Evolutionary conservation across 2,329 filamentous ascomycete genomes (phyloP), one percentile per base, ranked within the genome.

Genomic region (Ilyonectria robusta): DNA sequence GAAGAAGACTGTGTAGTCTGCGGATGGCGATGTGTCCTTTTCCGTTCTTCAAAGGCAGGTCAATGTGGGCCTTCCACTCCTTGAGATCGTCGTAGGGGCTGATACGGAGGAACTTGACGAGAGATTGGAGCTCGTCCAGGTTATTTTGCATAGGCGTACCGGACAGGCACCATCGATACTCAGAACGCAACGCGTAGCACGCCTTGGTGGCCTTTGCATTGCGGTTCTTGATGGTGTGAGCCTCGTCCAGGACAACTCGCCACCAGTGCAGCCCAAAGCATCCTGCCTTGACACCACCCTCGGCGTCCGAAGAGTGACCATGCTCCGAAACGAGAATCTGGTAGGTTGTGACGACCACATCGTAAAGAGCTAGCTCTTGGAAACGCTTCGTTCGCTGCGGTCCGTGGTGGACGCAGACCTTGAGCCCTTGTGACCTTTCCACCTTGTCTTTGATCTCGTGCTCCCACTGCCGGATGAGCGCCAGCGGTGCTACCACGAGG

Each of bases 121-220:
- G 84, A 72, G 94, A 97, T 78, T 99, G 96, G 58, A 99, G 84
- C 80, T 99, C 96, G 72, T 99, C 96, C 6, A 99, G 88, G 75
- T 97, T 98, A 82, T 99, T 99, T 78, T 99, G 96, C 92, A 99
- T 94, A 0, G 96, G 96, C 1, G 96, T 99, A 59, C 96, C 96
- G 0, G 95, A 97, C 68, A 99, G 83, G 77, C 96, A 98, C 96
- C 96, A 99, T 67, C 96, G 88, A 76, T 97, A 98, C 78, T 96
- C 92, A 21, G 94, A 91, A 33, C 92, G 86, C 35, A 99, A 82
- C 2, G 93, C 93, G 78, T 92, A 99, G 72, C 93, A 96, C 2
- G 96, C 95, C 79, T 97, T 94, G 1, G 95, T 97, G 46, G 94
- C 92, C 82, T 99, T 99, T 23, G 96, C 94, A 72, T 97, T 97